A percentile compares a stretch with the other conserved stretches of the same genome.
Evolutionary conservation across 2,329 filamentous ascomycete species (phyloP).

Genomic region (Phaeomoniella chlamydospora): DNA sequence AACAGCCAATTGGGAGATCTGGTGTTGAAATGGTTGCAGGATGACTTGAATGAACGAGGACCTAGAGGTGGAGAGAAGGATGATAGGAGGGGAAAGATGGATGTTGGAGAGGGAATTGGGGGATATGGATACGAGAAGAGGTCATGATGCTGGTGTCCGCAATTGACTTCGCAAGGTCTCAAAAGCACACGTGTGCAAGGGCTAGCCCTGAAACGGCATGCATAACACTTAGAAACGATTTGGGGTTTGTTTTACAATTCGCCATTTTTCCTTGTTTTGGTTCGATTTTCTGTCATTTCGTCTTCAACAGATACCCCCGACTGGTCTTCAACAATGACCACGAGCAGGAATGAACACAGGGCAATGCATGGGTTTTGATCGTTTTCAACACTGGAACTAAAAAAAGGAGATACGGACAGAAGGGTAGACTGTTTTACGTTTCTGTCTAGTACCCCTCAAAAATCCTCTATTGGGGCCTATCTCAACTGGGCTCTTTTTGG

Average conservation of each 20-base stretch:
- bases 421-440: too few species aligned
- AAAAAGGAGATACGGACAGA: too few species aligned
- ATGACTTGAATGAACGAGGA: slow-evolving; percentile 11
- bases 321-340: slow-evolving; percentile 13
- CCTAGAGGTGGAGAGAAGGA: slow-evolving; percentile 10
- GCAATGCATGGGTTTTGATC: not conserved
- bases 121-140: slow-evolving; percentile 46
- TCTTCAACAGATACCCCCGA: not conserved
- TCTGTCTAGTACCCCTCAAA: too few species aligned
- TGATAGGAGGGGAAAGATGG: slow-evolving; percentile 32
- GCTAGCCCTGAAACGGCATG: too few species aligned
- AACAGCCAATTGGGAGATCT: slow-evolving; percentile 79
- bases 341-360: slow-evolving; percentile 20
- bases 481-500: too few species aligned
- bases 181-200: too few species aligned
- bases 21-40: slow-evolving; percentile 73
- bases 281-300: slow-evolving; percentile 6
- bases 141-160: too few species aligned
- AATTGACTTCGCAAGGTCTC: too few species aligned
- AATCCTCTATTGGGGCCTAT: too few species aligned
- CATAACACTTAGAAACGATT: too few species aligned
- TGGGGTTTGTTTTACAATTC: too few species aligned
- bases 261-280: slow-evolving; percentile 6
- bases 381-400: too few species aligned
- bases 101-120: slow-evolving; percentile 40